Base-by-base conservation (phyloP, 495 filamentous ascomycete genomes). In the Cryomyces antarcticus region DNA sequence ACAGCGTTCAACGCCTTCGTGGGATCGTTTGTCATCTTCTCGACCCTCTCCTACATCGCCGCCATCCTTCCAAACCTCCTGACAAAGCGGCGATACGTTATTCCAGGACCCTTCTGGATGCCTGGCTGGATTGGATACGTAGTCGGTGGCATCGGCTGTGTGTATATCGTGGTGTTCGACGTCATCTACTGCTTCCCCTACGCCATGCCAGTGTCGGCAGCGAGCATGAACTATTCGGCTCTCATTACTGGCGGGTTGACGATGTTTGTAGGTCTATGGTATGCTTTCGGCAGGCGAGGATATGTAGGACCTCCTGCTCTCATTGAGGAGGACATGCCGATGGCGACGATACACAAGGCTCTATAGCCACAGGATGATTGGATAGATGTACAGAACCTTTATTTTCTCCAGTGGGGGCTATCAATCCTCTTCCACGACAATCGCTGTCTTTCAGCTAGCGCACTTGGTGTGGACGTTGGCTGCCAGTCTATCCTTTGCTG, bases 1-100 rank as follows among this genome's bases (percentile, higher is more conserved):
- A 80, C 79, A 0, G 84, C 84, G 0, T 93, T 93, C 63, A 67
- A 67, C 33, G 79, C 78, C 45, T 70, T 89, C 5, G 74, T 82
- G 2, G 78, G 77, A 2, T 75, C 69, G 0, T 88, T 83, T 54
- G 73, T 86, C 50, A 72, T 85, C 45, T 65, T 88, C 10, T 73
- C 74, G 28, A 79, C 75, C 4, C 57, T 75, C 3, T 84, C 77
- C 0, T 93, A 89, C 50, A 69, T 78, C 35, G 70, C 77, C 41
- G 80, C 82, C 11, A 82, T 93, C 50, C 64, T 77, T 31, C 80
- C 80, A 1, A 77, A 89, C 52, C 48, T 89, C 5, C 52, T 83
- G 12, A 76, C 73, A 0, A 61, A 73, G 0, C 67, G 84, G 2
- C 63, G 67, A 17, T 68, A 74, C 11, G 72, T 88, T 37, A 65